Base-by-base conservation (phyloP, 2,329 filamentous ascomycete species). In the Scytalidium lignicola region DNA sequence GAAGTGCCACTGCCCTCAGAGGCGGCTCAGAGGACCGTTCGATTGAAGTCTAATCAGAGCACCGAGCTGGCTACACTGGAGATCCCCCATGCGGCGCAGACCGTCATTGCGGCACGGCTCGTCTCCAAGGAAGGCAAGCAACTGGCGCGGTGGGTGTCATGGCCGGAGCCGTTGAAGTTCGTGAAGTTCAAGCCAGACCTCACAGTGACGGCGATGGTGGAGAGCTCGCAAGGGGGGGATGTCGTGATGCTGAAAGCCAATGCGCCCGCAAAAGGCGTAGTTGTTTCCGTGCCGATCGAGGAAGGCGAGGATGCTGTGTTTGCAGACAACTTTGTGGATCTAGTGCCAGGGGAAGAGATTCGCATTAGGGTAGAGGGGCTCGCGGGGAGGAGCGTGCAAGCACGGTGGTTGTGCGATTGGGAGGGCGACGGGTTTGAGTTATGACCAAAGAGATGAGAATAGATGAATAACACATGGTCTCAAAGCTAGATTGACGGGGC, bases 311-410 rank as follows among this genome's bases (percentile, higher is more conserved):
- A 83, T 29, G 67, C 52, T 0, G 74, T 83, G 22, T 84, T 83
- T 57, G 76, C 74, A 18, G 83, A 86, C 62, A 86, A 86, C 55
- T 64, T 84, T 49, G 68, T 86, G n/a, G 83, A 86, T 62, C 59
- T 86, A 19, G 80, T 86, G 28, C 83, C 83, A 1, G 80, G 79
- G 0, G 83, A 86, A 66, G 65, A 71, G 29, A 72, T 83, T 4
- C 65, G 50, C 5, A 70, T 83, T 44, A 68, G 65, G 0, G 73
- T 82, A 1, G 63, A 55, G 15, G 78, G 79, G 0, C 73, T 74
- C 2, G 71, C 66, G 51, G 65, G 53, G 3, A 50, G 60, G 3
- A 76, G 70, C 12, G 64, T 83, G 26, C 70, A 68, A 44, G 74
- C 72, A 29, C 68, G 77, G 50, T 82, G 80, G 58, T 60, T 83